These are phyloP conservation scores for Candida andamanensis DNA, from an alignment of 805 yeast genomes.

Conservation along the genomic window DNA sequence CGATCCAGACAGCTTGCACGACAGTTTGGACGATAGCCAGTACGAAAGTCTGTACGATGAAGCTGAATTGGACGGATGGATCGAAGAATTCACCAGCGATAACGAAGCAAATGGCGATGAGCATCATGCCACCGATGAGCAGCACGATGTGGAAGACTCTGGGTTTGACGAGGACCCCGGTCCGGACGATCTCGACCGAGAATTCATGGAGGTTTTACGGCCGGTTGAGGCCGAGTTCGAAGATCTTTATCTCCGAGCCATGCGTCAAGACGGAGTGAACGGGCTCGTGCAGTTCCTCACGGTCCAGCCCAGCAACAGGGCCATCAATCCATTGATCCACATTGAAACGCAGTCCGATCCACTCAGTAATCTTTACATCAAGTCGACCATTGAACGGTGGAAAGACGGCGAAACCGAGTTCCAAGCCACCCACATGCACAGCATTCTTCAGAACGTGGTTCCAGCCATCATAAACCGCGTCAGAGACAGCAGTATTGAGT, in stretches of 20 bases:
- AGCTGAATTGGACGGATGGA: constrained; percentile 37
- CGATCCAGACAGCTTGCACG: too few species aligned
- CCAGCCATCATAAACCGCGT: constrained; percentile 43
- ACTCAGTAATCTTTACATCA: constrained; percentile 22
- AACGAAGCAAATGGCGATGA: constrained; percentile 15
- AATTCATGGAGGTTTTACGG: too few species aligned
- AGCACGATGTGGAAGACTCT: constrained; percentile 4
- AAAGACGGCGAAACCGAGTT: constrained; percentile 49
- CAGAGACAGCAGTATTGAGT: constrained; percentile 43
- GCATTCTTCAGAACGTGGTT: constrained; percentile 15
- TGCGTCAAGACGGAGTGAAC: too few species aligned
- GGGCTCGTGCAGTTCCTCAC: too few species aligned
- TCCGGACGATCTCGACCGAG: too few species aligned
- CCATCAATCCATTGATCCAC: too few species aligned
- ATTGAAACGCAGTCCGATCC: constrained; percentile 14
- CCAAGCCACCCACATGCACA: constrained; percentile 34
- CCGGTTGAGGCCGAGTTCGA: too few species aligned
- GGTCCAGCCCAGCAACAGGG: too few species aligned
- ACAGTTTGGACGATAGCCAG: too few species aligned
- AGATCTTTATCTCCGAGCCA: too few species aligned
- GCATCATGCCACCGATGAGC: neutral
- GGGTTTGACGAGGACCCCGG: constrained; percentile 14
- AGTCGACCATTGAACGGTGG: constrained; percentile 68
- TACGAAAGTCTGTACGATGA: constrained; percentile 31
- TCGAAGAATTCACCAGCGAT: constrained; percentile 29